A percentile compares a stretch with the other conserved stretches of the same genome.
phyloP scores from a whole-genome alignment of 2,329 filamentous ascomycete genomes.

The Nakataea oryzae region DNA sequence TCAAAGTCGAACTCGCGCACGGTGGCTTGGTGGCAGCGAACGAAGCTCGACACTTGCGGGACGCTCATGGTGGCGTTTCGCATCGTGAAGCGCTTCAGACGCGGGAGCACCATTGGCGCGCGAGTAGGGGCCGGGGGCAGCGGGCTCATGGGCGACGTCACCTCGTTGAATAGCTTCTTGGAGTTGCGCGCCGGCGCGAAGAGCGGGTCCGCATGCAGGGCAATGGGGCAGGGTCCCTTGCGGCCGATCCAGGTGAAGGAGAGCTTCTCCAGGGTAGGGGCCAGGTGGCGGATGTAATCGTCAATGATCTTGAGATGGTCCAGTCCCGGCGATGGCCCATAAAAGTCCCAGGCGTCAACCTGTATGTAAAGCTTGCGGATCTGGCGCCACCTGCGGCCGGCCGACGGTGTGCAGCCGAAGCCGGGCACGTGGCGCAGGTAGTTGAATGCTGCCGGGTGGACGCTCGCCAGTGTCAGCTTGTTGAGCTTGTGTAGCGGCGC shows the following conservation, averaged over 20 bases:
- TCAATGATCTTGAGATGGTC: slow-evolving; percentile 73
- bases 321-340: slow-evolving; percentile 44
- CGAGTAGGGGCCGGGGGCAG: slow-evolving; percentile 38
- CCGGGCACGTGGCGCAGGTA: slow-evolving; percentile 68
- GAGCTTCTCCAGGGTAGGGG: slow-evolving; percentile 55
- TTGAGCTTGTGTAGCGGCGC: slow-evolving; percentile 54
- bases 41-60: slow-evolving; percentile 58
- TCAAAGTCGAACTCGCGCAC: slow-evolving; percentile 74
- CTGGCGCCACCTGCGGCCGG: slow-evolving; percentile 64
- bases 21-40: slow-evolving; percentile 54
- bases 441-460: slow-evolving; percentile 66
- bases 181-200: slow-evolving; percentile 43
- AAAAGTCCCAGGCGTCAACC: slow-evolving; percentile 61
- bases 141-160: slow-evolving; percentile 55
- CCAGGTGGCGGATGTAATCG: slow-evolving; percentile 66
- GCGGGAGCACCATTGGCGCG: slow-evolving; percentile 54
- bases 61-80: slow-evolving; percentile 65
- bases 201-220: slow-evolving; percentile 59
- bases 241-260: slow-evolving; percentile 67
- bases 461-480: slow-evolving; percentile 60
- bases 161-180: slow-evolving; percentile 53
- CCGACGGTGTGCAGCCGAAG: slow-evolving; percentile 64
- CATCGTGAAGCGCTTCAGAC: slow-evolving; percentile 57
- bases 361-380: slow-evolving; percentile 64
- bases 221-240: slow-evolving; percentile 64